phyloP scores from a whole-genome alignment of 2,329 filamentous ascomycete species.

The Eutypa lata region DNA sequence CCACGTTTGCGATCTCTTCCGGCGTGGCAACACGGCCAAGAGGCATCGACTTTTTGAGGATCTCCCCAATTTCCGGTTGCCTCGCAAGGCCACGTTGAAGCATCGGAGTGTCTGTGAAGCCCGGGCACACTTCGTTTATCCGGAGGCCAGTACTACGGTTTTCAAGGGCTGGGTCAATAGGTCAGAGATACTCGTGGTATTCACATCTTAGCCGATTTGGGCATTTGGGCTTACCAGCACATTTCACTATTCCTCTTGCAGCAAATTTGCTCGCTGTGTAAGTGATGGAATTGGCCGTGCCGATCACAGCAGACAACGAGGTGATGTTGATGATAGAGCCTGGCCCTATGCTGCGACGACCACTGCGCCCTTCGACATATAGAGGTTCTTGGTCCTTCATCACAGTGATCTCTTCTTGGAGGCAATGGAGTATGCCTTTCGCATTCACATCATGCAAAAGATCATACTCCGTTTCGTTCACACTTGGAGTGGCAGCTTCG shows the following conservation, averaged over 20 bases:
- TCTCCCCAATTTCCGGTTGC: no score
- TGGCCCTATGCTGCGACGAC: constrained; percentile 12
- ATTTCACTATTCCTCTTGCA: constrained; percentile 13
- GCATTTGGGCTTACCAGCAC: constrained; percentile 7
- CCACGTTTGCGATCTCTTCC: no score
- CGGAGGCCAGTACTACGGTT: constrained; percentile 12
- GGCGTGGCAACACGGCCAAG: no score
- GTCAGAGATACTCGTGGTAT: neutral
- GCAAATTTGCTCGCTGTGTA: constrained; percentile 14
- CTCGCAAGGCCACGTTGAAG: constrained; percentile 8
- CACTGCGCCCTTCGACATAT: constrained; percentile 10
- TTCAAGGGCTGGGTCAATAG: constrained; percentile 10
- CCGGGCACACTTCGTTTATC: constrained; percentile 17
- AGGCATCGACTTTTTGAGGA: no score
- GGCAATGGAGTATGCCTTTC: constrained; percentile 15
- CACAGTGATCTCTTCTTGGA: constrained; percentile 12
- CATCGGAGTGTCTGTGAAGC: constrained; percentile 16
- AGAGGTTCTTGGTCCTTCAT: constrained; percentile 15
- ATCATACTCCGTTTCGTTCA: no score
- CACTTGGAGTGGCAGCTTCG: no score
- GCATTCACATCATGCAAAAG: constrained; percentile 16
- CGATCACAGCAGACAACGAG: constrained; percentile 7
- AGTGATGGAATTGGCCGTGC: constrained; percentile 3
- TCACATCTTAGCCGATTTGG: neutral
- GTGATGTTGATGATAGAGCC: constrained; percentile 16